phyloP scores from a whole-genome alignment of 2,329 filamentous ascomycete species.

The Fusarium xyrophilum region DNA sequence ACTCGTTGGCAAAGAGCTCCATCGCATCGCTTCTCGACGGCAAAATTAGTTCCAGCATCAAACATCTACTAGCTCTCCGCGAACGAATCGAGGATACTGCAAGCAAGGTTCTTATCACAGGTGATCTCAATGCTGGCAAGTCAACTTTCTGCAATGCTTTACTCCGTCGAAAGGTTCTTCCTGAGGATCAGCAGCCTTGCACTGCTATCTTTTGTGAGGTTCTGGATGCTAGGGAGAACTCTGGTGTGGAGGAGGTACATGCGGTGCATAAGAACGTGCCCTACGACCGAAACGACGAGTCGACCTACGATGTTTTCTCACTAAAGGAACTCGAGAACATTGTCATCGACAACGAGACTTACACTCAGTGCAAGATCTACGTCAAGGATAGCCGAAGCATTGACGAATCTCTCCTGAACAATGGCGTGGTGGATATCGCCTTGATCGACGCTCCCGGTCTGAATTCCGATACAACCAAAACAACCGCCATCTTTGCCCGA shows the following conservation, averaged over 20 bases:
- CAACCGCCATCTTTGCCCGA: constrained; percentile 93
- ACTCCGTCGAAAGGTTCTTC: constrained; percentile 86
- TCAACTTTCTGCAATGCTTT: constrained; percentile 99
- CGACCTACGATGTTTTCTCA: constrained; percentile 87
- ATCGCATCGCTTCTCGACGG: constrained; percentile 90
- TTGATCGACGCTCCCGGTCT: constrained; percentile 95
- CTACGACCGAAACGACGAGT: constrained; percentile 91
- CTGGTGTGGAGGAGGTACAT: constrained; percentile 91
- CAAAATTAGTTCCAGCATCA: constrained; percentile 92
- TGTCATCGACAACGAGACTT: constrained; percentile 85
- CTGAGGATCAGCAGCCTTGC: constrained; percentile 97
- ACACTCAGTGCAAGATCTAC: constrained; percentile 96
- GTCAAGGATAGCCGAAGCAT: constrained; percentile 88
- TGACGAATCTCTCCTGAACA: constrained; percentile 93
- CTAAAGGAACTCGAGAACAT: constrained; percentile 84
- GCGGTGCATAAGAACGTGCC: constrained; percentile 81
- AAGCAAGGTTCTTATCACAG: constrained; percentile 95
- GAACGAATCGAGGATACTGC: constrained; percentile 97
- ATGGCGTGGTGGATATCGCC: constrained; percentile 96
- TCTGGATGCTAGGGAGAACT: constrained; percentile 88
- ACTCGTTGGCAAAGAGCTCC: constrained; percentile 90
- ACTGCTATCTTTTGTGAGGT: constrained; percentile 99
- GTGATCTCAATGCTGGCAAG: constrained; percentile 95
- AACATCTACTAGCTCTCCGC: constrained; percentile 83
- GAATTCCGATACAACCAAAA: constrained; percentile 96